These are phyloP conservation scores for Lactarius tabidus DNA, from an alignment of 768 basidiomycete species.

Conservation along the genomic window DNA sequence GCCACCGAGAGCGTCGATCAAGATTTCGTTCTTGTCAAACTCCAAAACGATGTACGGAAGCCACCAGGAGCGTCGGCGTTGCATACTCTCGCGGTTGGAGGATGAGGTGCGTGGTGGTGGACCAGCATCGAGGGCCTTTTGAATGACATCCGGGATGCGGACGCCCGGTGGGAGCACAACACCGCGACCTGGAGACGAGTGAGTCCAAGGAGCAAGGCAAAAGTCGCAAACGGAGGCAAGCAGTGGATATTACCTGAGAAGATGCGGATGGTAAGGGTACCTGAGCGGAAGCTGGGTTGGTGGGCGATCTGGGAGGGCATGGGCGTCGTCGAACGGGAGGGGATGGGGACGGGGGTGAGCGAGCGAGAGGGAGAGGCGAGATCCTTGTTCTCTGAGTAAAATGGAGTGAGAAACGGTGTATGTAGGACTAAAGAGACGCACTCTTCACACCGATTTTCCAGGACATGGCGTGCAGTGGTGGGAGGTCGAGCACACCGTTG, in stretches of 20 bases:
- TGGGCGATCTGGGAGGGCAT: constrained; percentile 37
- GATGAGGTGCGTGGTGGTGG: constrained; percentile 52
- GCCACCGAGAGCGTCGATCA: constrained; percentile 96
- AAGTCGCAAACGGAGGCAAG: background rate
- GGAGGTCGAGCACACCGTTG: no score
- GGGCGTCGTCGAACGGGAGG: constrained; percentile 74
- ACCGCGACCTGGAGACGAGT: constrained; percentile 56
- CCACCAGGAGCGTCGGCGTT: constrained; percentile 92
- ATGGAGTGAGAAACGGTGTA: constrained; percentile 2
- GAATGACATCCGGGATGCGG: constrained; percentile 78
- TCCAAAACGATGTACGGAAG: constrained; percentile 96
- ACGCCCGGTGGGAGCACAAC: constrained; percentile 76
- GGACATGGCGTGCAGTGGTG: constrained; percentile 40
- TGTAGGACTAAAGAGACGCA: constrained; percentile 28
- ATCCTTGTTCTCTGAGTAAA: constrained; percentile 59
- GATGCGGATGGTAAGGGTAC: constrained; percentile 93
- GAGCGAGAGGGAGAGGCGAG: constrained; percentile 62
- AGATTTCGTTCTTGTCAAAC: constrained; percentile 95
- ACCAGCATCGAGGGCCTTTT: constrained; percentile 67
- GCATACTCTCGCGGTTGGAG: constrained; percentile 79
- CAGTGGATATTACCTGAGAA: constrained; percentile 75
- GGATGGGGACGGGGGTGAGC: constrained; percentile 64
- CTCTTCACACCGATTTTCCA: constrained; percentile 49
- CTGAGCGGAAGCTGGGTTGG: constrained; percentile 62
- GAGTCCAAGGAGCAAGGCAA: background rate